These are phyloP conservation scores for Aspergillus sclerotioniger DNA, from an alignment of 495 filamentous ascomycete genomes.

Conservation along the genomic window DNA sequence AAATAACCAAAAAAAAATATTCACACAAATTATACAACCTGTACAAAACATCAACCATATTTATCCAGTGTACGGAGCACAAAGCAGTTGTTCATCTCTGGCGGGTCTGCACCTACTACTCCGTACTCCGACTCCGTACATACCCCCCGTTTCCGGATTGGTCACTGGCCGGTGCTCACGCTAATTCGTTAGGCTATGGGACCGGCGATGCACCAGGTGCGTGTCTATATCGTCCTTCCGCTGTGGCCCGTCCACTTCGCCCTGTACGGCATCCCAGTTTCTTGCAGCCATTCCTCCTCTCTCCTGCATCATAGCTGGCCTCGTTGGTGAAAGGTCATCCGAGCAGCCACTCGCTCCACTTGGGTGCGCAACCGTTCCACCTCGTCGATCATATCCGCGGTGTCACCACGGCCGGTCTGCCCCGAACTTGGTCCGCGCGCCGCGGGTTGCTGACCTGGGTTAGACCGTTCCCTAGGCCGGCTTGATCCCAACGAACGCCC, in stretches of 20 bases:
- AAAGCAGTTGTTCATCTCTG: not conserved
- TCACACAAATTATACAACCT: too few relatives aligned
- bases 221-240: slow-evolving; percentile 16
- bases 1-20: too few relatives aligned
- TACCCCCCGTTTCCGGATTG: slow-evolving; percentile 5
- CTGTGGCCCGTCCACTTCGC: slow-evolving; percentile 7
- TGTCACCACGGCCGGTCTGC: slow-evolving; percentile 24
- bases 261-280: not conserved
- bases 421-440: slow-evolving; percentile 23
- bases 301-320: slow-evolving; percentile 9
- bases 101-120: not conserved
- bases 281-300: not conserved
- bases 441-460: slow-evolving; percentile 23
- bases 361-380: slow-evolving; percentile 41
- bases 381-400: slow-evolving; percentile 37
- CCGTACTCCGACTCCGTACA: not conserved
- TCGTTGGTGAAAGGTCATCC: slow-evolving; percentile 24
- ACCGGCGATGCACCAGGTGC: slow-evolving; percentile 18
- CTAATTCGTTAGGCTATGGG: slow-evolving; percentile 14
- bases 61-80: not conserved
- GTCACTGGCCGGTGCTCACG: slow-evolving; percentile 17
- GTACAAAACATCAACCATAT: too few relatives aligned
- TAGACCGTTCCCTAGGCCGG: slow-evolving; percentile 18
- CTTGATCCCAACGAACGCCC: slow-evolving; percentile 21
- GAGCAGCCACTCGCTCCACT: slow-evolving; percentile 36